Evolutionary conservation across 306 rosid species (phyloP).

Genomic region (Vigna hirtella): DNA sequence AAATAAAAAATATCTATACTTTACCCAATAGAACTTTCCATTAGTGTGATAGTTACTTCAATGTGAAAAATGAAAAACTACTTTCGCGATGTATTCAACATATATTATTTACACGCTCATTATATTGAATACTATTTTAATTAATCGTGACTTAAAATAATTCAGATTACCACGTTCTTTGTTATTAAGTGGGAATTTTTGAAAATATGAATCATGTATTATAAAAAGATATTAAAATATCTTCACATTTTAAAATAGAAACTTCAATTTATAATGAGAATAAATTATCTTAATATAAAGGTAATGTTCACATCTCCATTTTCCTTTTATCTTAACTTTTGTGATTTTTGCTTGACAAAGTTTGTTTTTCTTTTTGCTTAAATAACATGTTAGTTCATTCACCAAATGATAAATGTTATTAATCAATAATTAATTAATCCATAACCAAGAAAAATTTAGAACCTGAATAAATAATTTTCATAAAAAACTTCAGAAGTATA

Average conservation of each 20-base stretch:
- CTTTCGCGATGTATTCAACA: too few relatives aligned
- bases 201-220: neutral
- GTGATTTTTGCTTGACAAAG: neutral
- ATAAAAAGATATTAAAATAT: neutral
- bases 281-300: neutral
- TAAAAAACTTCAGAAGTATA: neutral
- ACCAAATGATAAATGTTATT: constrained; percentile 1
- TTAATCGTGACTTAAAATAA: too few relatives aligned
- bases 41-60: too few relatives aligned
- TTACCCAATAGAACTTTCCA: too few relatives aligned
- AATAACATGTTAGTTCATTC: neutral
- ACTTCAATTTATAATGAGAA: neutral
- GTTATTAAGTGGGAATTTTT: neutral
- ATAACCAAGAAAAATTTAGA: neutral
- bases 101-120: too few relatives aligned
- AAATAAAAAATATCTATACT: too few relatives aligned
- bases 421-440: neutral
- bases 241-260: neutral
- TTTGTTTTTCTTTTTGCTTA: neutral
- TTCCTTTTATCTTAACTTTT: neutral
- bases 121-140: too few relatives aligned
- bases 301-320: too few relatives aligned
- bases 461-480: neutral
- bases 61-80: too few relatives aligned
- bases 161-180: neutral